Evolutionary conservation across 225 moss, liverwort and hornwort species (phyloP).

Genomic region (Marchantia polymorpha): DNA sequence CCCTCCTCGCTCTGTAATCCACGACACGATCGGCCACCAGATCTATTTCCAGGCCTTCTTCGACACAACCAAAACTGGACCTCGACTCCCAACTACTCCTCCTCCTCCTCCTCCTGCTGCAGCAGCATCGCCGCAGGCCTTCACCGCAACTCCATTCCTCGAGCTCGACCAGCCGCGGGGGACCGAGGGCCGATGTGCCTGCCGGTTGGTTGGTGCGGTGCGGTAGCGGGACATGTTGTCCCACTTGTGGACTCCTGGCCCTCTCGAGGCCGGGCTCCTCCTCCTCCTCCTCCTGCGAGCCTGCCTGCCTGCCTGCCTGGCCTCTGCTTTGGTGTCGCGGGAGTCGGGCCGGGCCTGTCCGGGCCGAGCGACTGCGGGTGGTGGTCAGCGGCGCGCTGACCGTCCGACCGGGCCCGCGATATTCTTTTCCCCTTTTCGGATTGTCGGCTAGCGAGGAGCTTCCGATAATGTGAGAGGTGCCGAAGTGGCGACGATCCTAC

Average conservation of each 20-base stretch:
- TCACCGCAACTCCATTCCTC: background rate
- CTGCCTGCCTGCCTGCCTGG: background rate
- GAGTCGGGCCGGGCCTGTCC: too few relatives aligned
- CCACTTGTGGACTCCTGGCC: background rate
- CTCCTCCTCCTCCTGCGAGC: background rate
- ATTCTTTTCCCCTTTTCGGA: background rate
- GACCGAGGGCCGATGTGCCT: background rate
- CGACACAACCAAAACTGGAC: background rate
- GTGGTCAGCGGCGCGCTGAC: too few relatives aligned
- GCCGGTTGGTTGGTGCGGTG: background rate
- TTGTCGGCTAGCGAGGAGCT: background rate
- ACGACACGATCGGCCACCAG: background rate
- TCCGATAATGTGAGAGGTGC: background rate
- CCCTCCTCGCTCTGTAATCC: slow-evolving; percentile 3
- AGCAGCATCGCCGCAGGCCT: background rate
- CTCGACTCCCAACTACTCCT: background rate
- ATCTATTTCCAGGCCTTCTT: background rate
- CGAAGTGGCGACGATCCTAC: background rate
- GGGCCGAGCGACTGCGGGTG: background rate
- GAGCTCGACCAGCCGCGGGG: background rate
- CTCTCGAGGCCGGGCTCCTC: background rate
- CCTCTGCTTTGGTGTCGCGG: too few relatives aligned
- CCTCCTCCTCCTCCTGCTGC: background rate
- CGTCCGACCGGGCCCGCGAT: background rate
- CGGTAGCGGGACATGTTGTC: background rate